Evolutionary conservation across 352 stramenopile genomes (phyloP).

Genomic region (Phytopythium mirpurense): DNA sequence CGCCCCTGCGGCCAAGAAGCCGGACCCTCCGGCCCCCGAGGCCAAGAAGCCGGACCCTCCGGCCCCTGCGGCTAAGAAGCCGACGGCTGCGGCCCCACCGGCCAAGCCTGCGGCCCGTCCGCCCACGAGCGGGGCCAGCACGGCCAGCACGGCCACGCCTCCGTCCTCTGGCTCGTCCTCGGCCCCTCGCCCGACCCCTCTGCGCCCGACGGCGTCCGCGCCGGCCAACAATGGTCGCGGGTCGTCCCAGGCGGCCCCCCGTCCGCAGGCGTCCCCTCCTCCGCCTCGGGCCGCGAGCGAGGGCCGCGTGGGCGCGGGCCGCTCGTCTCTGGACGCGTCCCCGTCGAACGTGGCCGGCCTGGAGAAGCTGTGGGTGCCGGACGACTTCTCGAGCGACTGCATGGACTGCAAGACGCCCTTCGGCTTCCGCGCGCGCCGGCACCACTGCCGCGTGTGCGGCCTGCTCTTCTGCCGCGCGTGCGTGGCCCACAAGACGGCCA

Average conservation of each 20-base stretch:
- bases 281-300: conserved; percentile 23
- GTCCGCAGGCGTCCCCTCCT: conserved; percentile 5
- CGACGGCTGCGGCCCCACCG: conserved; percentile 9
- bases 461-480: conserved; percentile 77
- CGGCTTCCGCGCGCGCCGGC: conserved; percentile 75
- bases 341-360: conserved; percentile 60
- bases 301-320: conserved; percentile 23
- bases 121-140: conserved; percentile 23
- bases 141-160: conserved; percentile 14
- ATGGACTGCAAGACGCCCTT: conserved; percentile 87
- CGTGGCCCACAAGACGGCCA: conserved; percentile 82
- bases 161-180: background rate
- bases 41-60: conserved; percentile 12
- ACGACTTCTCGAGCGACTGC: conserved; percentile 84
- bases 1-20: conserved; percentile 12
- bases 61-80: conserved; percentile 7
- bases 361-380: conserved; percentile 82
- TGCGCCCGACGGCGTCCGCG: conserved; percentile 16
- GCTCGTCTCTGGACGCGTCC: conserved; percentile 46
- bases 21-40: conserved; percentile 10
- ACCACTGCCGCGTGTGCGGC: conserved; percentile 84
- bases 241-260: conserved; percentile 8
- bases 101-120: conserved; percentile 14
- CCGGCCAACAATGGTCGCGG: conserved; percentile 15
- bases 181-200: conserved; percentile 10